A percentile compares a stretch with the other conserved stretches of the same genome.
Conservation (phyloP, 768 basidiomycete species). For the Trametes gibbosa region DNA sequence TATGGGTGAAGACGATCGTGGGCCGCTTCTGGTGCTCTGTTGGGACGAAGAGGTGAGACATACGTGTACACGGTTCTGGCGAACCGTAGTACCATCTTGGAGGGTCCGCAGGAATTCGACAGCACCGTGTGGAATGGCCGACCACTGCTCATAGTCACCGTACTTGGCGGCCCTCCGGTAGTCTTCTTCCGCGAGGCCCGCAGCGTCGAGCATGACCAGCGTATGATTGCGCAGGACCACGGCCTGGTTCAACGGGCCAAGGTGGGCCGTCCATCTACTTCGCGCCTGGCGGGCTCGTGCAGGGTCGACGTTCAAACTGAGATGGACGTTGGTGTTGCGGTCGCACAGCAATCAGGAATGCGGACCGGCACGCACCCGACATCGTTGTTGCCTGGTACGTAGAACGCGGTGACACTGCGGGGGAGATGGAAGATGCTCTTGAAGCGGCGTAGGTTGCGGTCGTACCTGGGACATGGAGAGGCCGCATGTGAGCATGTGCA, state of each 20-base stretch:
- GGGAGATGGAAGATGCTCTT: constrained; percentile 59
- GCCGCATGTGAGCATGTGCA: too few species aligned
- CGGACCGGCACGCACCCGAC: constrained; percentile 49
- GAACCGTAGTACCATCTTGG: constrained; percentile 40
- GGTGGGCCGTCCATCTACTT: constrained; percentile 54
- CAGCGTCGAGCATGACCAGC: constrained; percentile 70
- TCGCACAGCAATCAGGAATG: constrained; percentile 18
- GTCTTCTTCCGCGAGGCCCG: constrained; percentile 81
- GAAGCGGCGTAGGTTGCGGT: constrained; percentile 63
- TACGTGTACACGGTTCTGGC: neutral
- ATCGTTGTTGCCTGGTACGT: constrained; percentile 90
- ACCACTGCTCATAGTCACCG: constrained; percentile 54
- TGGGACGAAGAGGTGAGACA: neutral
- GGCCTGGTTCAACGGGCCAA: constrained; percentile 67
- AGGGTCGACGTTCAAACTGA: constrained; percentile 22
- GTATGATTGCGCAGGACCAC: constrained; percentile 67
- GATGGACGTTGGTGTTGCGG: neutral
- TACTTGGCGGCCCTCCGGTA: constrained; percentile 57
- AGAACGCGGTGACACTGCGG: constrained; percentile 51
- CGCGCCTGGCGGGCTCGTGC: constrained; percentile 39
- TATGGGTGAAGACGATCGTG: constrained; percentile 76
- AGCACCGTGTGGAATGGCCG: constrained; percentile 49
- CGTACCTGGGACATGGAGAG: constrained; percentile 74
- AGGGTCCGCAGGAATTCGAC: constrained; percentile 58
- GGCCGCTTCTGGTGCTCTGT: constrained; percentile 25